Evolutionary conservation across 768 basidiomycete species (phyloP).

Genomic region (Paxillus involutus): DNA sequence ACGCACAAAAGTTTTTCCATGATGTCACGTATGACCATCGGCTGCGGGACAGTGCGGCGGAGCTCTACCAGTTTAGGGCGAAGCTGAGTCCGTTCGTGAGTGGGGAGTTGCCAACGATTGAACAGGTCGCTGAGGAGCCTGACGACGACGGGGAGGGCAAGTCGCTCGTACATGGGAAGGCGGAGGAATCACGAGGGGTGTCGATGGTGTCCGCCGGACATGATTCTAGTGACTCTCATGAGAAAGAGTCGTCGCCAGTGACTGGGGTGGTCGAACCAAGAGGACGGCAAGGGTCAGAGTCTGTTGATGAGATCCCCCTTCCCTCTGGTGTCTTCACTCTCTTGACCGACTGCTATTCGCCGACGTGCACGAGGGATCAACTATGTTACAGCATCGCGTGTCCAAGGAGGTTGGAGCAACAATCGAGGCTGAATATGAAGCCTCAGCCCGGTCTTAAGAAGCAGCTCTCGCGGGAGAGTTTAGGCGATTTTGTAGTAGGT

Average conservation of each 20-base stretch:
- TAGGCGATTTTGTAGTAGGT: slow-evolving; percentile 74
- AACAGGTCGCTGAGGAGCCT: slow-evolving; percentile 22
- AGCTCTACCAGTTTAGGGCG: slow-evolving; percentile 92
- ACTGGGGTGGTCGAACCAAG: slow-evolving; percentile 15
- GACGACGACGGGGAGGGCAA: slow-evolving; percentile 36
- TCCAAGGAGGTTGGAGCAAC: slow-evolving; percentile 91
- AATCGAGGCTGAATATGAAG: slow-evolving; percentile 91
- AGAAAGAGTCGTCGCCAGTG: slow-evolving; percentile 32
- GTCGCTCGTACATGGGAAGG: slow-evolving; percentile 23
- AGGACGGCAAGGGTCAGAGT: slow-evolving; percentile 41
- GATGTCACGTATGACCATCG: slow-evolving; percentile 99
- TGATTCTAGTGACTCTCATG: slow-evolving; percentile 35
- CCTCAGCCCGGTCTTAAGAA: slow-evolving; percentile 86
- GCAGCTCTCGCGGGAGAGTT: slow-evolving; percentile 77
- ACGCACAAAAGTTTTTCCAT: slow-evolving; percentile 98
- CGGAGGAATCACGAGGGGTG: slow-evolving; percentile 19
- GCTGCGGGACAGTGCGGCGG: slow-evolving; percentile 80
- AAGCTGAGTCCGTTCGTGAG: slow-evolving; percentile 84
- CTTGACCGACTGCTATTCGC: slow-evolving; percentile 96
- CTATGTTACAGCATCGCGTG: slow-evolving; percentile 99
- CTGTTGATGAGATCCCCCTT: slow-evolving; percentile 64
- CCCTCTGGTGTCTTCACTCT: slow-evolving; percentile 96
- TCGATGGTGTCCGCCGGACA: slow-evolving; percentile 29
- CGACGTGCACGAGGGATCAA: slow-evolving; percentile 90
- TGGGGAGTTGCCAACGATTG: slow-evolving; percentile 54